Evolutionary conservation across 2,329 filamentous ascomycete species (phyloP), one percentile per base, ranked within the genome.

Genomic region (Xylariaceae sp.): DNA sequence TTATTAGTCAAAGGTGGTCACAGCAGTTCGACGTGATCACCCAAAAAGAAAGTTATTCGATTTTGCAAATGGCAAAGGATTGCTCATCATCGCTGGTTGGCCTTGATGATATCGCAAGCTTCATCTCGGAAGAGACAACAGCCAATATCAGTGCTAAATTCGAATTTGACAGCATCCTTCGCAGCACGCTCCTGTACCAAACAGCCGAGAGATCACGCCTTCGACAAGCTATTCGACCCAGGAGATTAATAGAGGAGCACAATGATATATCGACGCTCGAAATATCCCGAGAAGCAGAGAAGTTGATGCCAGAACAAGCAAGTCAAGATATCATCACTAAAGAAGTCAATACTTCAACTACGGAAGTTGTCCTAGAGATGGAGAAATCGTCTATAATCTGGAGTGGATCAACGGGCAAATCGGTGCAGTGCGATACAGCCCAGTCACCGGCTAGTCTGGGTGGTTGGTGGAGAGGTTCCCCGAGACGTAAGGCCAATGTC

Each of bases 71-170:
- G 4, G 58, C 62, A 9, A 24, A 52, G 37, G 58, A 63, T 43
- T 55, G 50, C 40, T 63, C 60, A 14, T 63, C 62, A 11, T 65
- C 60, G 2, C 41, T 62, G 4, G 11, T 56, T n/a, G 54, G 43
- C 3, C 55, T 59, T n/a, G 54, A 61, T 2, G 61, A 63, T 12
- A 45, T 40, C 9, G 26, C 46, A 40, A 63, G 62, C 16, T 56
- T 57, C 39, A 54, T 51, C 7, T 58, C 62, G 12, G 60, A 61
- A 12, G 43, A 43, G 6, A 63, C 60, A 3, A 34, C 19, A 11
- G 40, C 31, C n/a, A n/a, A n/a, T 8, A 53, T 60, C 41, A 61
- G 49, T 19, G 34, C 31, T 1, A 6, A n/a, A 16, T 65, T 63
- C 14, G 60, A 63, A 19, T 63, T 65, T 36, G 60, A 65, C 16